Evolutionary conservation across 1,284 basidiomycete genomes (phyloP), one percentile per base, ranked within the genome.

Genomic region (Ceratobasidium theobromae): DNA sequence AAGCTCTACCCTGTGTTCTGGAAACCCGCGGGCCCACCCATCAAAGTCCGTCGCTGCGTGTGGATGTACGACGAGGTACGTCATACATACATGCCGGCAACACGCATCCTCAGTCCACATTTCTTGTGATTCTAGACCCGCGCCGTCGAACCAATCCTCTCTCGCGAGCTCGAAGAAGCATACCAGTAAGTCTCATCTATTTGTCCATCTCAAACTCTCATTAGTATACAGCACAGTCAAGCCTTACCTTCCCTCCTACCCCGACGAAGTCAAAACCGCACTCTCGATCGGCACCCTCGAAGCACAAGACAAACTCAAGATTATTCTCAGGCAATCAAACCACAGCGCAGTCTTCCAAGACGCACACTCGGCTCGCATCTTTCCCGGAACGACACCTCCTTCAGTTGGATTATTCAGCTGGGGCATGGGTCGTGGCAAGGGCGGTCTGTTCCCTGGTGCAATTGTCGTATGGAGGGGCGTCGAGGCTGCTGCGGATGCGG

Each of bases 1-100:
- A 74, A 79, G 62, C 73, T 83, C 8, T 75, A 76, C 57, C 81
- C 82, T 0, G 80, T 82, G 25, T 83, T 81, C 71, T 84, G 82
- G 82, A 76, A 76, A 27, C 76, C 80, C 68, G 75, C 76, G 4
- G 79, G 78, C 0, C 74, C 78, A 0, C 73, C 77, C 30, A 77
- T 82, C 18, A 76, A 78, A 0, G 81, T 84, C 14, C 72, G 78
- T 6, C 72, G 81, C 16, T 81, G 78, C 4, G 77, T 76, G 11
- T 84, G 82, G 82, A 82, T 82, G 73, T 77, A 76, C 65, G 79
- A 80, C 69, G 79, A 79, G 67, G 78, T 78, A 3, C 69, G 76
- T 67, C 77, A 27, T 52, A 40, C 40, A 38, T 33, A 33, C 51
- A 14, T 66, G 25, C 45, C 18, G 41, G 32, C 21, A 35, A 16